phyloP scores from a whole-genome alignment of 768 basidiomycete species.

The Lentinula lateritia region DNA sequence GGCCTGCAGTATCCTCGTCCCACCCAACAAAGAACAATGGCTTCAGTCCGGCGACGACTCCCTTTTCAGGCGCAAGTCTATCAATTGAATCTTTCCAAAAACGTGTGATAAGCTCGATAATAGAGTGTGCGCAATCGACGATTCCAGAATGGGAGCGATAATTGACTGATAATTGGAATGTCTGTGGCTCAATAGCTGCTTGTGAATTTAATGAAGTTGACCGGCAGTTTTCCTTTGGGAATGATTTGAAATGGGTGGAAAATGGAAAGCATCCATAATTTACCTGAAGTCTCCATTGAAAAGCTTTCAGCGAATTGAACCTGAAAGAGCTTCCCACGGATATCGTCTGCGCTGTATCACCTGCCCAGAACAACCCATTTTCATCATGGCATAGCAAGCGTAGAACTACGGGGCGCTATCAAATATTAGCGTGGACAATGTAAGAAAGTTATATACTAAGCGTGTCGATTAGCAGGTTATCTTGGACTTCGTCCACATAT shows the following conservation, averaged over 20 bases:
- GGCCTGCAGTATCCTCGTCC: slow-evolving; percentile 35
- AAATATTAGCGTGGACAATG: background rate
- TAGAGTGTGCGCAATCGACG: slow-evolving; percentile 61
- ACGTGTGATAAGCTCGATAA: slow-evolving; percentile 53
- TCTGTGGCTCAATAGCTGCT: background rate
- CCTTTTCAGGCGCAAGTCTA: slow-evolving; percentile 46
- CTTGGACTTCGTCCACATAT: slow-evolving; percentile 73
- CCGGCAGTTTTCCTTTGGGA: background rate
- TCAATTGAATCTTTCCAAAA: slow-evolving; percentile 70
- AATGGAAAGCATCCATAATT: background rate
- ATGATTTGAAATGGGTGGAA: background rate
- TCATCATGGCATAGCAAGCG: slow-evolving; percentile 58
- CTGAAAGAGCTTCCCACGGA: slow-evolving; percentile 67
- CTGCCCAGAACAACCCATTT: slow-evolving; percentile 72
- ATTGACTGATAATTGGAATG: slow-evolving; percentile 42
- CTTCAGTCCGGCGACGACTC: slow-evolving; percentile 44
- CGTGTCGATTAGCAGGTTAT: slow-evolving; percentile 62
- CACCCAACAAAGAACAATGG: slow-evolving; percentile 55
- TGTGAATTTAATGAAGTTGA: background rate
- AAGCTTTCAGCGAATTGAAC: slow-evolving; percentile 68
- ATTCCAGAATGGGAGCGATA: slow-evolving; percentile 73
- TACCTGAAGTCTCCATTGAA: slow-evolving; percentile 59
- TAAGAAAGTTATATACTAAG: slow-evolving; percentile 32
- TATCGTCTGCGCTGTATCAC: slow-evolving; percentile 78
- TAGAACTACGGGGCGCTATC: slow-evolving; percentile 37